Evolutionary conservation across 148 eudicot genomes (phyloP).

Genomic region (Dysphania ambrosioides): DNA sequence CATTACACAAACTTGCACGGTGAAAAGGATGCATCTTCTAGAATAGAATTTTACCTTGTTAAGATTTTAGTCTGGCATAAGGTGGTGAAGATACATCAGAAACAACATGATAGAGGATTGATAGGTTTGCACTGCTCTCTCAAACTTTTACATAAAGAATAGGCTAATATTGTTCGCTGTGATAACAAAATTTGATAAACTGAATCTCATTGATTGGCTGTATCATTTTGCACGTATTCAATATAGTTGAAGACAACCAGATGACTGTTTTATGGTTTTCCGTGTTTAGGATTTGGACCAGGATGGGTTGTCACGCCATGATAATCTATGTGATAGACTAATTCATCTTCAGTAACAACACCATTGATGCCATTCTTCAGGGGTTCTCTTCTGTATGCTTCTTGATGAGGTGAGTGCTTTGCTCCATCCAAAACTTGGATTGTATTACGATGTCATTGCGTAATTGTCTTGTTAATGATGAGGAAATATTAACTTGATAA

Average conservation of each 20-base stretch:
- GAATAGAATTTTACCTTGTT: neutral
- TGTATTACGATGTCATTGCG: neutral
- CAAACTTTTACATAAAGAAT: neutral
- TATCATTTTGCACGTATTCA: conserved; percentile 27
- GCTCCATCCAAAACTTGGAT: conserved; percentile 30
- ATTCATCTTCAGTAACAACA: conserved; percentile 28
- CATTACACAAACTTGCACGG: neutral
- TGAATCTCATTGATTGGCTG: conserved; percentile 15
- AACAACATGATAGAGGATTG: neutral
- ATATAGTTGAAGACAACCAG: conserved; percentile 5
- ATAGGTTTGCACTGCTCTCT: conserved; percentile 5
- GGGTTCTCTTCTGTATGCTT: conserved; percentile 3
- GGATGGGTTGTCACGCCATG: conserved; percentile 63
- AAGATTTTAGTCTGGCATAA: neutral
- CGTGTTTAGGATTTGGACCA: conserved; percentile 53
- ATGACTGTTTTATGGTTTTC: conserved; percentile 28
- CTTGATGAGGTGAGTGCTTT: conserved; percentile 14
- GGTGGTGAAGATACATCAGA: neutral
- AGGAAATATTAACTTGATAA: neutral
- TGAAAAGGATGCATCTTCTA: neutral
- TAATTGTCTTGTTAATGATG: neutral
- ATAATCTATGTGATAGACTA: conserved; percentile 57
- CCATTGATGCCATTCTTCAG: conserved; percentile 10
- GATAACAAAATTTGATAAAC: conserved; percentile 1
- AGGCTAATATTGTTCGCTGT: conserved; percentile 1